A percentile compares a stretch with the other conserved stretches of the same genome.
Conservation (phyloP, 768 basidiomycete genomes). For the Pulveroboletus sp. region DNA sequence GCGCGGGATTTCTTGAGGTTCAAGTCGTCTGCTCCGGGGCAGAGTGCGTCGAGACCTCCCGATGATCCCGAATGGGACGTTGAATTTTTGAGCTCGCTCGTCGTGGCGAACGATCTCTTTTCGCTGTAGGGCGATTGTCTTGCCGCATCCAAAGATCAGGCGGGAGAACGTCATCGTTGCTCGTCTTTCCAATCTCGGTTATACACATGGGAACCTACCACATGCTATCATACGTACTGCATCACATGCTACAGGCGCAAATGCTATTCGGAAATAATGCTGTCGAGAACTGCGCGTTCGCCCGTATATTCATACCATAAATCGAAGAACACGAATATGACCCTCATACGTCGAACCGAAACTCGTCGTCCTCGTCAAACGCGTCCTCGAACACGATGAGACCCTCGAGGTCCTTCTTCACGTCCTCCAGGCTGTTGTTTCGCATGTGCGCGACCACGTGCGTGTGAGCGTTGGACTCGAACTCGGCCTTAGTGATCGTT, state of each 20-base stretch:
- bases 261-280: constrained; percentile 9
- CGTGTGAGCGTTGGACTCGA: constrained; percentile 21
- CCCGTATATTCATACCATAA: constrained; percentile 13
- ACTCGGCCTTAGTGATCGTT: constrained; percentile 24
- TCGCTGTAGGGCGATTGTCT: neutral
- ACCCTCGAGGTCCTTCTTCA: constrained; percentile 31
- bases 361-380: constrained; percentile 28
- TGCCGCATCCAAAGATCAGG: neutral
- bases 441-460: constrained; percentile 16
- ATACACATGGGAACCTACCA: neutral
- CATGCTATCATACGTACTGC: constrained; percentile 11
- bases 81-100: constrained; percentile 18
- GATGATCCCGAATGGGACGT: constrained; percentile 26
- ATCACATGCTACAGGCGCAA: constrained; percentile 7
- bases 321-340: constrained; percentile 4
- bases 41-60: neutral
- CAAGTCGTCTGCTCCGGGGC: constrained; percentile 10
- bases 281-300: neutral
- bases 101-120: constrained; percentile 11
- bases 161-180: neutral
- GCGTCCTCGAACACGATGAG: constrained; percentile 28
- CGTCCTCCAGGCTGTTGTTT: constrained; percentile 26
- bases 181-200: neutral
- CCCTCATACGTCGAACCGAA: constrained; percentile 27
- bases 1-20: constrained; percentile 18